Evolutionary conservation across 2,329 filamentous ascomycete species (phyloP).

Genomic region (Sporothrix brunneoviolacea): DNA sequence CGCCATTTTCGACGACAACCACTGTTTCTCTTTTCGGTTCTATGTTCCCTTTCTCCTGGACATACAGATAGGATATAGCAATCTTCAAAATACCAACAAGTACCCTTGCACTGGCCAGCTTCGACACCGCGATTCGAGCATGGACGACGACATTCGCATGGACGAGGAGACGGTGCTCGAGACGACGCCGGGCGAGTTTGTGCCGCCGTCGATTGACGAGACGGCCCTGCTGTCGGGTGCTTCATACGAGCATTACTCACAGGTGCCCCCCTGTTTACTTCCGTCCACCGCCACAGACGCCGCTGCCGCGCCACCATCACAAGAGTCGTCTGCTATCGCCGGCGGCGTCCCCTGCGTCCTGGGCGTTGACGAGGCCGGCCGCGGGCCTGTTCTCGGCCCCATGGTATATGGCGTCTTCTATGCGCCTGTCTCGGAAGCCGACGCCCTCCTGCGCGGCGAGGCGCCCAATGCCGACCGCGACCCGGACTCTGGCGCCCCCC

Average conservation of each 20-base stretch:
- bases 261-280: slow-evolving; percentile 56
- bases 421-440: slow-evolving; percentile 66
- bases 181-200: slow-evolving; percentile 38
- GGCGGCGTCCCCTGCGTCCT: slow-evolving; percentile 61
- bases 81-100: too few species aligned
- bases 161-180: slow-evolving; percentile 27
- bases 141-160: slow-evolving; percentile 32
- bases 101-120: too few species aligned
- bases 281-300: slow-evolving; percentile 24
- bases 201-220: slow-evolving; percentile 63
- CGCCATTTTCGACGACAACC: too few species aligned
- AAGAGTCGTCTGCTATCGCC: too few species aligned
- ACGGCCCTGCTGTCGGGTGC: slow-evolving; percentile 53
- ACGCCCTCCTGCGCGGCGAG: slow-evolving; percentile 60
- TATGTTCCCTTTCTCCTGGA: background rate
- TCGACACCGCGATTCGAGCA: too few species aligned
- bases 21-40: too few species aligned
- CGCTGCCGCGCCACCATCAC: background rate
- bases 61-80: too few species aligned
- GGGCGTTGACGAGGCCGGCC: slow-evolving; percentile 88
- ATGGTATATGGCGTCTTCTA: slow-evolving; percentile 68
- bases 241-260: slow-evolving; percentile 66
- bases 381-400: slow-evolving; percentile 83
- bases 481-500: slow-evolving; percentile 38
- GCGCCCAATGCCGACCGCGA: slow-evolving; percentile 8